phyloP scores from a whole-genome alignment of 139 green algal species.

The Chlamydomonas applanata region DNA sequence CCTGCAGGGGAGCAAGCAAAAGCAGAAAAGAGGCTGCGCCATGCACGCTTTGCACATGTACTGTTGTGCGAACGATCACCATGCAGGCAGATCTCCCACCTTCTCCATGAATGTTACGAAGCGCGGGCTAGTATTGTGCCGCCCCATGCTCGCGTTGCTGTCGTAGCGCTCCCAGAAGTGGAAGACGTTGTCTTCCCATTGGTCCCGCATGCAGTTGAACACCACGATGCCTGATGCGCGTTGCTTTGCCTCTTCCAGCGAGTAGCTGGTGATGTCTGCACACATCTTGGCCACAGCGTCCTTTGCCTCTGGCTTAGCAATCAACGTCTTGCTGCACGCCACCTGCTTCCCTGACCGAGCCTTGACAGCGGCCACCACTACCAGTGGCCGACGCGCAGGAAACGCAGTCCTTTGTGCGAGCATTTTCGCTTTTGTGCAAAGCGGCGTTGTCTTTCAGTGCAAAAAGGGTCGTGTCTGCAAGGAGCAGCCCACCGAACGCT shows the following conservation, averaged over 20 bases:
- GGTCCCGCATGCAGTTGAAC: slow-evolving; percentile 42
- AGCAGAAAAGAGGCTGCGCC: background rate
- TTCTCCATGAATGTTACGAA: slow-evolving; percentile 56
- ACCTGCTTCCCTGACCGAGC: slow-evolving; percentile 30
- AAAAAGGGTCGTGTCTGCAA: too few species aligned
- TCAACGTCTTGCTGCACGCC: slow-evolving; percentile 68
- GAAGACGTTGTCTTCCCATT: slow-evolving; percentile 52
- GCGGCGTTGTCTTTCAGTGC: too few species aligned
- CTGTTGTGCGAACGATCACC: background rate
- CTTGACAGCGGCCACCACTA: background rate
- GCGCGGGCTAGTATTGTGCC: slow-evolving; percentile 47
- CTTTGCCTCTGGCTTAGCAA: slow-evolving; percentile 40
- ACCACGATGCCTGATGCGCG: slow-evolving; percentile 48
- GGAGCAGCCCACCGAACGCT: too few species aligned
- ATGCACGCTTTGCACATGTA: background rate
- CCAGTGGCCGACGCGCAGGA: too few species aligned
- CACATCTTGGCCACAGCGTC: slow-evolving; percentile 48
- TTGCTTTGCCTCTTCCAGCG: slow-evolving; percentile 27
- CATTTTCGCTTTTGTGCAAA: too few species aligned
- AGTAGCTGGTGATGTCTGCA: slow-evolving; percentile 42
- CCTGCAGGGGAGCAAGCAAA: slow-evolving; percentile 12
- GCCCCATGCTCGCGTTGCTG: slow-evolving; percentile 47
- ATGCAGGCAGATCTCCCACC: slow-evolving; percentile 19
- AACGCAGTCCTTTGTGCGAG: too few species aligned
- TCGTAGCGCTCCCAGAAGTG: slow-evolving; percentile 79